These are phyloP conservation scores for Zelonia costaricensis DNA, from an alignment of 208 protist genomes.

Conservation along the genomic window DNA sequence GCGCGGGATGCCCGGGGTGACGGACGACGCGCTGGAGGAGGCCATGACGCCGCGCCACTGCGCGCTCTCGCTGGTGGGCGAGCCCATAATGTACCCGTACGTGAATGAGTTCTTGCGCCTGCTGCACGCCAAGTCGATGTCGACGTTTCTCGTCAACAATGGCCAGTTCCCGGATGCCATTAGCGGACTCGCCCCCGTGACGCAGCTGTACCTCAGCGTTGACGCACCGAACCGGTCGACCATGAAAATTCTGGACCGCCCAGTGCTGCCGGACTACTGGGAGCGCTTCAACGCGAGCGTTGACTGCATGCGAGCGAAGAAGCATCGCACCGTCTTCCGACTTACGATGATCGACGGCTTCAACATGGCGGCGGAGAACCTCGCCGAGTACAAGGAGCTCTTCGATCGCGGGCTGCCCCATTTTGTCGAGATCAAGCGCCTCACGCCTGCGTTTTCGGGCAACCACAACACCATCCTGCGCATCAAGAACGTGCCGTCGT, in stretches of 20 bases:
- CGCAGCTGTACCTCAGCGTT: constrained; percentile 95
- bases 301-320: constrained; percentile 81
- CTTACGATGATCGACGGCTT: constrained; percentile 96
- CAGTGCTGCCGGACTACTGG: constrained; percentile 94
- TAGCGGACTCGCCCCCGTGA: constrained; percentile 68
- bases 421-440: constrained; percentile 95
- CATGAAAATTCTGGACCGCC: constrained; percentile 92
- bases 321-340: constrained; percentile 95
- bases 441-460: constrained; percentile 92
- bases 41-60: constrained; percentile 90
- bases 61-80: constrained; percentile 95
- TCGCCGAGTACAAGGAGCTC: constrained; percentile 89
- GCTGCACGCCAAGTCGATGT: constrained; percentile 83
- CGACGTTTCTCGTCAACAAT: constrained; percentile 94
- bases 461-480: constrained; percentile 75
- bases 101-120: constrained; percentile 91
- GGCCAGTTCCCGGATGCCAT: constrained; percentile 91
- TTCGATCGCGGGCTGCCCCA: constrained; percentile 87
- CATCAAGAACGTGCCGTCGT: constrained; percentile 95
- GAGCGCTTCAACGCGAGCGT: constrained; percentile 93
- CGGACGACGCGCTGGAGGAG: constrained; percentile 73
- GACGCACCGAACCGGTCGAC: constrained; percentile 90
- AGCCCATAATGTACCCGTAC: constrained; percentile 95
- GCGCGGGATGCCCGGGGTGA: constrained; percentile 92
- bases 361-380: constrained; percentile 90